Base-by-base conservation (phyloP, 805 yeast species). In the Candida sphagnicola region DNA sequence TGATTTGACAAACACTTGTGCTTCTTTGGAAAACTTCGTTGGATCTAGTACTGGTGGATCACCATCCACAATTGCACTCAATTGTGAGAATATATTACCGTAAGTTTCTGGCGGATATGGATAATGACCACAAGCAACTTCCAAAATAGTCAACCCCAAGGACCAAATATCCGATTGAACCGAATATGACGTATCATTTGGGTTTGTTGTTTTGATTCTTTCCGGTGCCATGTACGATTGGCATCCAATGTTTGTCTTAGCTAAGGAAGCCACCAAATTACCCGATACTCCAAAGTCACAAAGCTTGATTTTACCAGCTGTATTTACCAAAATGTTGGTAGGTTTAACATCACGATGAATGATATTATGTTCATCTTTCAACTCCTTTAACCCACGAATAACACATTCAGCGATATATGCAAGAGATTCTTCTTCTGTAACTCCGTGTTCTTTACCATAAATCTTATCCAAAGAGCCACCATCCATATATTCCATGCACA, bases 201-300 rank as follows among this genome's bases (percentile, higher is more conserved):
- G 91, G 46, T 68, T 80, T 44, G 74, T 52, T 0, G 85, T 77
- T 54, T 82, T 80, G 50, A 93, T 93, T 54, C 99, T 76, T 58
- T 91, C 99, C 1, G 99, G 99, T 1, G 98, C 98, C 98, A 93
- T 93, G 61, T 91, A 91, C 1, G 95, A 85, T 63, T 93, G 99
- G 62, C 99, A 91, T 4, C 99, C 99, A 48, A 91, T 88, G 51
- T 93, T 91, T 0, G 99, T 91, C 53, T 88, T 81, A 12, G 98
- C 98, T 51, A 91, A 71, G 0, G 96, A 87, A 2, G 97, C 96
- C 16, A 93, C 98, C 44, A 91, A 67, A 55, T 91, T 91, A 14
- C 98, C 98, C 38, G 89, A 78, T 16, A 91, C 99, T 38, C 99
- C 99, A 61, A 91, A 91, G 64, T 91, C 99, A 67, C 96, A 88